Evolutionary conservation across 257 asterid genomes (phyloP), one percentile per base, ranked within the genome.

Genomic region (Jacaranda mimosifolia): DNA sequence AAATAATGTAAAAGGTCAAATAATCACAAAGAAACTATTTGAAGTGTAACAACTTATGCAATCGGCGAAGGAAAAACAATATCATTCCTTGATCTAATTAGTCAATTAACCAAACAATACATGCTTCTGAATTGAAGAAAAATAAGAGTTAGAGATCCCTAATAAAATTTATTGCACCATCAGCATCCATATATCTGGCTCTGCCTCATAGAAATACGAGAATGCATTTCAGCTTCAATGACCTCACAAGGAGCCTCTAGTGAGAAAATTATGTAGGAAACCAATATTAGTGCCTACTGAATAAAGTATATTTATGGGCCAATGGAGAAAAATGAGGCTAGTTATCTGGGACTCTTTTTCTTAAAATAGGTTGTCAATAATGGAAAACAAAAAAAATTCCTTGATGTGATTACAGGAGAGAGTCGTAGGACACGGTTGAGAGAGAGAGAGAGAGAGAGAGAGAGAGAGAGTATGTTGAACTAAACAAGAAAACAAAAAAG

Each of bases 171-270:
- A 45, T n/a, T 90, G n/a, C 82, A 95, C 98, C 99, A 94, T 88
- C 80, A 94, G 93, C 96, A 96, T 96, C 99, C 99, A 96, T 81
- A 96, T 90, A 90, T 96, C 98, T 38, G 92, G 96, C 73, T 96
- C 99, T 51, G 97, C 91, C 86, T 96, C 98, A 48, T 89, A 69
- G 93, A 96, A 63, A 96, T 90, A 89, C 93, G 97, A 21, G 96
- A 85, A 85, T 96, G 97, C 92, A 79, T 87, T 88, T 94, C 98
- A 53, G 97, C 97, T 85, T 96, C 98, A 83, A 96, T 96, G 74
- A 86, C 90, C 83, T 96, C 99, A 55, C 99, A 93, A 49, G 99
- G 94, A 68, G 91, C 94, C 72, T 94, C 91, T 13, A 97, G 99
- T 45, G 99, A 96, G 80, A 96, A 96, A 74, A 96, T 91, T 84